Base-by-base conservation (phyloP, 2,329 filamentous ascomycete genomes). In the Calycina herbarum region DNA sequence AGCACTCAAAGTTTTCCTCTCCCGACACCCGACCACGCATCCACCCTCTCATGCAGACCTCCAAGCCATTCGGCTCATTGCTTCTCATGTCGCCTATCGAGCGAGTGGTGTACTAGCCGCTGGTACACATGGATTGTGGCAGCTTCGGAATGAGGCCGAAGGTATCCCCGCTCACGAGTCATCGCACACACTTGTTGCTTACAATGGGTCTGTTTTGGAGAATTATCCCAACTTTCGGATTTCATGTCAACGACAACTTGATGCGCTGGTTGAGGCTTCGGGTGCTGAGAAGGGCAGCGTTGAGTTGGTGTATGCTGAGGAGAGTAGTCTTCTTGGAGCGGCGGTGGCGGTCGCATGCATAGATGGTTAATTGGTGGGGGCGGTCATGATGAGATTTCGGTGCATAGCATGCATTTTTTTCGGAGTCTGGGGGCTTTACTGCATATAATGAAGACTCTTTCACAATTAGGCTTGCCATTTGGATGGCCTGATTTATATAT, bases 181-280 rank as follows among this genome's bases (percentile, higher is more conserved):
- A 73, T 31, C 83, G 7, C 78, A 79, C 64, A 87, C 85, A 2
- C 82, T 85, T 1, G 86, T 94, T n/a, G 89, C 89, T 3, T 94
- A 89, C 77, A 93, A 92, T 73, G 91, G 91, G 57, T 90, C 88
- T 33, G 90, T 94, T 60, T 88, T 94, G 61, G 90, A 94, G 77
- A 88, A 89, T 71, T 94, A 94, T 73, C 90, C 91, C 0, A 80
- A 81, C 7, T 94, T 93, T 76, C 80, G 84, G 27, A 77, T 77
- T 38, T 82, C 79, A 54, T 89, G 88, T 72, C 90, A 94, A 75
- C 75, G 75, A 5, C 87, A 87, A 70, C 78, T 94, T 58, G 81
- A 92, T 72, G 79, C 81, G 48, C 79, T 94, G 8, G 82, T 87
- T 72, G 59, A 77, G 69, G 65, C 75, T 73, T 71, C 80, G 75